Base-by-base conservation (phyloP, 257 asterid species). In the Jacaranda mimosifolia region DNA sequence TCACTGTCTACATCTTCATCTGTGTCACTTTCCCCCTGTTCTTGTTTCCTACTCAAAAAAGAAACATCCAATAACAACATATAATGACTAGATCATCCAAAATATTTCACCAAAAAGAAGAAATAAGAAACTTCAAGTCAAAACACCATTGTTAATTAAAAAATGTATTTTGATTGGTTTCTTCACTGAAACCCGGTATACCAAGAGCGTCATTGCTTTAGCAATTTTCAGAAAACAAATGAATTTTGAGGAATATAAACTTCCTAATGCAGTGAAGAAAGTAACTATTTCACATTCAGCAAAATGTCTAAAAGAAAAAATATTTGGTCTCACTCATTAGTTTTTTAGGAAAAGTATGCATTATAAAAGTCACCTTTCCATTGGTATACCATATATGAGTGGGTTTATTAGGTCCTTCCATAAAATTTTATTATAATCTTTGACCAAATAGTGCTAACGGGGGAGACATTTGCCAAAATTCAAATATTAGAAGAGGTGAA, bases 11-110 rank as follows among this genome's bases (percentile, higher is more conserved):
- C 77, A 48, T 80, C 92, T 73, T 88, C 93, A 52, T 93, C 93
- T 63, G 93, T 67, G 26, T 81, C 98, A 38, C 88, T 78, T 83
- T 68, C 68, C 35, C 97, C 94, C 79, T 83, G 87, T 85, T 88
- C 97, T 82, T 81, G 83, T 81, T 86, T 90, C 85, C 98, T 94
- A 78, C 66, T 52, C 80, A 82, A 10, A 21, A 52, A 8, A 13
- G 39, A 83, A 71, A 5, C 67, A 72, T 39, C 32, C 13, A 56
- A 55, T 48, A 70, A 62, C 39, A 48, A n/a, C 60, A 13, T 6
- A 36, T 45, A 64, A 72, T 7, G 55, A 67, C 48, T 12, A 63
- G 3, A 55, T 57, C 73, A 56, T 45, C 40, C 52, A 76, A 52
- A 53, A 15, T 63, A 51, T 6, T 64, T 49, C 4, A 55, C 36